phyloP scores from a whole-genome alignment of 257 asterid genomes.

The Parsonsia alboflavescens region DNA sequence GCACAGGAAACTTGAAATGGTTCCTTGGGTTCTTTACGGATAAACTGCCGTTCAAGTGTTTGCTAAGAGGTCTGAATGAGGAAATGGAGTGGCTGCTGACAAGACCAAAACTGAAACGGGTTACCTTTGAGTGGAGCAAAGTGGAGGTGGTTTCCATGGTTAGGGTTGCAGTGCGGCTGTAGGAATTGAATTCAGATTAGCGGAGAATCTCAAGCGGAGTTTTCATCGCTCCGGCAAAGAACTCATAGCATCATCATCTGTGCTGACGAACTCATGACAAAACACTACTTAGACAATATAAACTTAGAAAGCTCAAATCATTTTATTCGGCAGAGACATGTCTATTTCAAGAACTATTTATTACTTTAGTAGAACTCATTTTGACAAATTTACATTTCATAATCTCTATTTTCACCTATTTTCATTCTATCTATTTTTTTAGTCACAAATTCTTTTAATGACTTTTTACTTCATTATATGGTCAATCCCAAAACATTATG shows the following conservation, averaged over 20 bases:
- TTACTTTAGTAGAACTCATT: too few species aligned
- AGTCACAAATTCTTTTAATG: too few species aligned
- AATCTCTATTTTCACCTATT: too few species aligned
- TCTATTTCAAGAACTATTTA: too few species aligned
- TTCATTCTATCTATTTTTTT: too few species aligned
- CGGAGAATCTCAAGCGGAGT: background rate
- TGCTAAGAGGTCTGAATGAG: slow-evolving; percentile 54
- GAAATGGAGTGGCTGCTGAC: slow-evolving; percentile 9
- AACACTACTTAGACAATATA: too few species aligned
- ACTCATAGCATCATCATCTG: background rate
- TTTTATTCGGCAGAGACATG: too few species aligned
- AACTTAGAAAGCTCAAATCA: too few species aligned
- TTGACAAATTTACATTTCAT: too few species aligned
- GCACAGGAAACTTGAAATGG: slow-evolving; percentile 15
- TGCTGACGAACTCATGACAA: too few species aligned
- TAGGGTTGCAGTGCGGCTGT: background rate
- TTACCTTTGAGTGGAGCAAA: slow-evolving; percentile 44
- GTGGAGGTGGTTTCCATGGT: slow-evolving; percentile 50
- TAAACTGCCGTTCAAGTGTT: slow-evolving; percentile 37
- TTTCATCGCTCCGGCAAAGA: background rate
- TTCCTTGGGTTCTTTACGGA: slow-evolving; percentile 17
- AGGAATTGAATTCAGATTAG: background rate
- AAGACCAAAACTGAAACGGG: slow-evolving; percentile 28
- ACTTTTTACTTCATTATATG: too few species aligned
- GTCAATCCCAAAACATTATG: too few species aligned